A percentile compares a stretch with the other conserved stretches of the same genome.
phyloP scores from a whole-genome alignment of 305 asterid genomes.

The Solanum hybrid region DNA sequence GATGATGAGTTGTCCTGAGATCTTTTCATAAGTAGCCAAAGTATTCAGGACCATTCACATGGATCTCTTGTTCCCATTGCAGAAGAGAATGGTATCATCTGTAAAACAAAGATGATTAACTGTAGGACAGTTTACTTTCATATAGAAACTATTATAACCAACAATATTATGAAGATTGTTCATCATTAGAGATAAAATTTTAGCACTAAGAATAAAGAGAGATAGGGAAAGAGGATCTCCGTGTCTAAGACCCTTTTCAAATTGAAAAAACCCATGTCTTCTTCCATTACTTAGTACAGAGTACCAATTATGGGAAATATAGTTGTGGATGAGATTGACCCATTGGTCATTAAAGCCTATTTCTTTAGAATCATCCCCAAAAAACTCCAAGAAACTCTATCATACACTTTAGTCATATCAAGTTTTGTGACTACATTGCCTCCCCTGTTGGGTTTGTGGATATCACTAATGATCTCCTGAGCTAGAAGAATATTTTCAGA shows the following conservation, averaged over 20 bases:
- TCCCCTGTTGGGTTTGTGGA: neutral
- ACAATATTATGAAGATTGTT: neutral
- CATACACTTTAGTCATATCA: neutral
- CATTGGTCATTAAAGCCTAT: neutral
- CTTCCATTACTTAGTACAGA: neutral
- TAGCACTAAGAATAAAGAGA: neutral
- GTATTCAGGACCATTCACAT: neutral
- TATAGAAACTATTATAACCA: neutral
- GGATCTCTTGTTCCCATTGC: neutral
- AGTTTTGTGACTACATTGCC: neutral
- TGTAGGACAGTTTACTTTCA: neutral
- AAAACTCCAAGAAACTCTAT: neutral
- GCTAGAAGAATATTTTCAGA: neutral
- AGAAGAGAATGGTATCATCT: neutral
- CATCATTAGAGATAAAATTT: neutral
- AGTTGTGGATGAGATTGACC: neutral
- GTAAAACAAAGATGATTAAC: neutral
- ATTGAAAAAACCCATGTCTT: no score
- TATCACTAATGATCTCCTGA: neutral
- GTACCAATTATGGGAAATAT: neutral
- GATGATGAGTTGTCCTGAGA: neutral
- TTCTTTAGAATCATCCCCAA: neutral
- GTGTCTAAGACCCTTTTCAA: neutral
- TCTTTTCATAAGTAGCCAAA: neutral
- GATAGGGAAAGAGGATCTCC: neutral